Evolutionary conservation across 1,139 yeast species (phyloP), one percentile per base, ranked within the genome.

Genomic region (Arxiozyma heterogenica): DNA sequence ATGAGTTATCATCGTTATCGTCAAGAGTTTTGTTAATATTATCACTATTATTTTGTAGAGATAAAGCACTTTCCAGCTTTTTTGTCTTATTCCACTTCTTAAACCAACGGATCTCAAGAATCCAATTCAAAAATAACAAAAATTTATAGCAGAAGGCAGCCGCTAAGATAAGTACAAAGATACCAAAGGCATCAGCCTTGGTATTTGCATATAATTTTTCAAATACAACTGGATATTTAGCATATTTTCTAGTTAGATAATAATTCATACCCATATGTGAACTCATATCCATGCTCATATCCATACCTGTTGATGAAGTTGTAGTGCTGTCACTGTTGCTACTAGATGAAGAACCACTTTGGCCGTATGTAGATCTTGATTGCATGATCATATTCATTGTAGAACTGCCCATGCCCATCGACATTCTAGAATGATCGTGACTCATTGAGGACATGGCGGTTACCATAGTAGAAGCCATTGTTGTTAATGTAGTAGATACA

Each of bases 101-200:
- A 72, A 86, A 84, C 57, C 85, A 84, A 57, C 72, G 76, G 58
- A 81, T 84, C 64, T 86, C 91, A 58, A 85, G 66, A 64, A 84
- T 85, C 61, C 81, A 76, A 57, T 81, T 75, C 23, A 77, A 59
- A 65, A 84, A 85, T 50, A 80, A 78, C 25, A 83, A 56, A 4
- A 85, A 83, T 63, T 86, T 77, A 55, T 82, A 74, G 45, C 76
- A 69, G 61, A 85, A 79, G 0, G 84, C 83, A 17, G 80, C 71
- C 41, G 77, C 75, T 62, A 85, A 79, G 39, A 86, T 66, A 39
- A 83, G 71, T 45, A 82, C 69, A 63, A 84, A 86, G 22, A 86
- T 84, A 41, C 91, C 94, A 66, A 85, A 85, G 0, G 87, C 90
- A 55, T 78, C 76, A 17, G 76, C 89, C 27, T 78, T 78, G 49